These are phyloP conservation scores for Xylaria sp. DNA, from an alignment of 2,329 filamentous ascomycete genomes.

Conservation along the genomic window DNA sequence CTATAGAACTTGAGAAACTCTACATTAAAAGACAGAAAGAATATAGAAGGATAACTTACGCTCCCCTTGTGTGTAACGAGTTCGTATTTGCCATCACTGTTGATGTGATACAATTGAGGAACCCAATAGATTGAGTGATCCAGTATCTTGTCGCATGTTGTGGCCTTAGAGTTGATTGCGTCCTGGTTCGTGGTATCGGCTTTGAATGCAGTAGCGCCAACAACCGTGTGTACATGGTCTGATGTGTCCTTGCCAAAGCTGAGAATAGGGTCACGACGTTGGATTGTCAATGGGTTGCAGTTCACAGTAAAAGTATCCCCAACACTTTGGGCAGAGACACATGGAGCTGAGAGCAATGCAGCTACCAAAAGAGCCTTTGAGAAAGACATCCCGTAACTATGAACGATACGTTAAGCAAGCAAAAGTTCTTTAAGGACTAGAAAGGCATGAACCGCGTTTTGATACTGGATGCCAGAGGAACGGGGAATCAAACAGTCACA, in stretches of 20 bases:
- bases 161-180: slow-evolving; percentile 28
- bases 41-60: slow-evolving; percentile 6
- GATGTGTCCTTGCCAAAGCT: slow-evolving; percentile 26
- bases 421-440: not conserved
- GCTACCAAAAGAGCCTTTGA: slow-evolving; percentile 25
- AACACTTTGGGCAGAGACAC: slow-evolving; percentile 28
- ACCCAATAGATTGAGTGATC: slow-evolving; percentile 34
- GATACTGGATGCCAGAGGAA: slow-evolving; percentile 19
- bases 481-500: slow-evolving; percentile 1
- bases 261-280: slow-evolving; percentile 32
- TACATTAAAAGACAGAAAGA: not conserved
- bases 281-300: slow-evolving; percentile 26
- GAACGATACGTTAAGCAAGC: slow-evolving; percentile 4
- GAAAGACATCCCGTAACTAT: slow-evolving; percentile 27
- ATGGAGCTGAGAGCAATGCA: slow-evolving; percentile 26
- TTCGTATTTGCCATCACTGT: slow-evolving; percentile 22
- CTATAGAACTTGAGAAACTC: slow-evolving; percentile 16
- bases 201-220: slow-evolving; percentile 32
- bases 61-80: slow-evolving; percentile 25
- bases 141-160: slow-evolving; percentile 32
- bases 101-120: slow-evolving; percentile 33
- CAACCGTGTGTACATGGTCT: slow-evolving; percentile 30
- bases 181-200: slow-evolving; percentile 22
- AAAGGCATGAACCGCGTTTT: not conserved
- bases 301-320: slow-evolving; percentile 35